phyloP scores from a whole-genome alignment of 257 asterid genomes.

The Salvia hispanica region DNA sequence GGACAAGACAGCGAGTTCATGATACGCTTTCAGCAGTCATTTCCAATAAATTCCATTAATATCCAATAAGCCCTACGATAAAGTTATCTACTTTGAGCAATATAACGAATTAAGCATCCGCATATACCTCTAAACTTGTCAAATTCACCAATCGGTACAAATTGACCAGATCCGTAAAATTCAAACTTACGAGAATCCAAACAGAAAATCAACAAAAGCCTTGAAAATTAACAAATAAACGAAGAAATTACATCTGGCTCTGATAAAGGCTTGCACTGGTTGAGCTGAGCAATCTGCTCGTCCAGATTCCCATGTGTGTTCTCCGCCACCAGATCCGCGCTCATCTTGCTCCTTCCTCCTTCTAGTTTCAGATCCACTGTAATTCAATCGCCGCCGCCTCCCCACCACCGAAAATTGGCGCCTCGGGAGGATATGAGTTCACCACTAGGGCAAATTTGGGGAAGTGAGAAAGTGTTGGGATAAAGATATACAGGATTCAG shows the following conservation, averaged over 20 bases:
- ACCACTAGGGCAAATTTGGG: slow-evolving; percentile 35
- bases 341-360: slow-evolving; percentile 53
- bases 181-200: not conserved
- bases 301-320: slow-evolving; percentile 83
- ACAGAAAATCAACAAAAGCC: not conserved
- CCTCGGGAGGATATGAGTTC: slow-evolving; percentile 28
- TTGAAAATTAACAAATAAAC: not conserved
- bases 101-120: not conserved
- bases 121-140: slow-evolving; percentile 7
- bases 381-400: slow-evolving; percentile 27
- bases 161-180: slow-evolving; percentile 40
- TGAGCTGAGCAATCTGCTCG: slow-evolving; percentile 90
- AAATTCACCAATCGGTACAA: slow-evolving; percentile 9
- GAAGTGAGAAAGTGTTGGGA: slow-evolving; percentile 2
- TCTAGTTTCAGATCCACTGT: slow-evolving; percentile 41
- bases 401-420: slow-evolving; percentile 6
- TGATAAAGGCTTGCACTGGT: slow-evolving; percentile 93
- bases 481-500: not conserved
- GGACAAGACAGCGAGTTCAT: not conserved
- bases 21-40: slow-evolving; percentile 6
- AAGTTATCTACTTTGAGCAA: not conserved
- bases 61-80: slow-evolving; percentile 27
- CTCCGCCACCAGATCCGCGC: slow-evolving; percentile 80
- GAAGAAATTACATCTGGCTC: slow-evolving; percentile 69
- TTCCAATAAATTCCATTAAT: slow-evolving; percentile 2